A percentile compares a stretch with the other conserved stretches of the same genome.
phyloP scores from a whole-genome alignment of 495 filamentous ascomycete species.

The Penicillium mononematosum region DNA sequence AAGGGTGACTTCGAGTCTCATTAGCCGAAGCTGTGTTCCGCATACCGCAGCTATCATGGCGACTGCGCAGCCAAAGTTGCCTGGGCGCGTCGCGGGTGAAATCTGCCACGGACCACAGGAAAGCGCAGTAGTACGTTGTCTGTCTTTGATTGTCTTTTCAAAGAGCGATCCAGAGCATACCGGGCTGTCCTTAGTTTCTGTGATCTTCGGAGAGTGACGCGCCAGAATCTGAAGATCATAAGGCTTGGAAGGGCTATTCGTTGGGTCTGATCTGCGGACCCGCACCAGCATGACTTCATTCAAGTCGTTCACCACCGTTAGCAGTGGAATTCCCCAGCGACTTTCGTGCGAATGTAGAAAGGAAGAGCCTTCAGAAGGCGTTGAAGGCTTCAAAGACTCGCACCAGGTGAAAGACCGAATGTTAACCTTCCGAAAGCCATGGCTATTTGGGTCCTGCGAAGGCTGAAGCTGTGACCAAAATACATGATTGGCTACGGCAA shows the following conservation, averaged over 20 bases:
- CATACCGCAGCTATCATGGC: slow-evolving; percentile 32
- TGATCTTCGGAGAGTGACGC: slow-evolving; percentile 18
- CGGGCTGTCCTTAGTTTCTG: slow-evolving; percentile 13
- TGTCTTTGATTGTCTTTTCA: slow-evolving; percentile 24
- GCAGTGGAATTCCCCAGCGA: slow-evolving; percentile 44
- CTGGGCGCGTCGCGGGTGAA: not conserved
- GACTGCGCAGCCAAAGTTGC: slow-evolving; percentile 15
- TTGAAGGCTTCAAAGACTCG: slow-evolving; percentile 32
- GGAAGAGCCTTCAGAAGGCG: not conserved
- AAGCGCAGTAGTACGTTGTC: slow-evolving; percentile 25
- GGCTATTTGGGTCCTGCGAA: slow-evolving; percentile 12
- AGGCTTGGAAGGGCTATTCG: not conserved
- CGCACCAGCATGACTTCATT: slow-evolving; percentile 41
- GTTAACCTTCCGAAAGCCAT: slow-evolving; percentile 26
- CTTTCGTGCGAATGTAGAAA: slow-evolving; percentile 21
- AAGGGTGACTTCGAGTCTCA: slow-evolving; percentile 29
- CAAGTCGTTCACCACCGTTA: slow-evolving; percentile 42
- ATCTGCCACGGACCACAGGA: slow-evolving; percentile 42
- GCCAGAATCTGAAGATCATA: slow-evolving; percentile 31
- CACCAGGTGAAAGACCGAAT: slow-evolving; percentile 48
- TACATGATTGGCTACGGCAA: slow-evolving; percentile 42
- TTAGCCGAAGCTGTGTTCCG: slow-evolving; percentile 31
- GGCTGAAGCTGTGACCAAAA: slow-evolving; percentile 27
- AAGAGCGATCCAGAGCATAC: slow-evolving; percentile 33
- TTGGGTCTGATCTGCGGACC: slow-evolving; percentile 10